Evolutionary conservation across 1,284 basidiomycete species (phyloP), one percentile per base, ranked within the genome.

Genomic region (Volvariella volvacea): DNA sequence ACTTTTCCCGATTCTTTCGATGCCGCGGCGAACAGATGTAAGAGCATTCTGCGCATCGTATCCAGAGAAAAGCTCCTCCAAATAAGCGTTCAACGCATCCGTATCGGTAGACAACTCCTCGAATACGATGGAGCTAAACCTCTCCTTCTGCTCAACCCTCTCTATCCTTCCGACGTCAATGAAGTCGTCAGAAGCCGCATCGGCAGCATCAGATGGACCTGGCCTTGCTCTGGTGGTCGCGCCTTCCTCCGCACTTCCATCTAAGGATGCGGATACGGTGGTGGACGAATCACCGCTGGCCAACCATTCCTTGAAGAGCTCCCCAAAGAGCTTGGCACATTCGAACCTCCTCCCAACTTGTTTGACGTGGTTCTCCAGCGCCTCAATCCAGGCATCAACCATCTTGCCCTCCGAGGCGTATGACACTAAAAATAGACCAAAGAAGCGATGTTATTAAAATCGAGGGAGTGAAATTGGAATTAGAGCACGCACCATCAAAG

Each of bases 261-360:
- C 30, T 4, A 28, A 22, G 14, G 33, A 41, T 41, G 37, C 38
- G 14, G 33, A 41, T 41, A 34, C 38, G 41, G 58, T 48, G 4
- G 62, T 58, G 9, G 58, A 56, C 1, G 65, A 66, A 50, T 70
- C 67, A 3, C 67, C 67, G 43, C 67, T 70, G 10, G 60, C 55
- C n/a, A 69, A 48, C 68, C 68, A 70, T 45, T 71, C 68, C 25
- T 67, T 65, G 45, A 68, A 64, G 14, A 71, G 55, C 20, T 52
- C 61, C 0, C 68, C 67, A 36, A 69, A 71, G 4, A 70, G 55
- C 39, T 60, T 64, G 6, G 67, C 68, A n/a, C 61, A 64, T 21
- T 69, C 67, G 39, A 68, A 66, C 3, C 63, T 58, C 50, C 57
- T 63, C 25, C 53, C 41, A 4, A 55, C 58, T 39, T 67, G 65